A percentile compares a stretch with the other conserved stretches of the same genome.
phyloP scores from a whole-genome alignment of 805 yeast genomes.

The Ogataea polymorpha region DNA sequence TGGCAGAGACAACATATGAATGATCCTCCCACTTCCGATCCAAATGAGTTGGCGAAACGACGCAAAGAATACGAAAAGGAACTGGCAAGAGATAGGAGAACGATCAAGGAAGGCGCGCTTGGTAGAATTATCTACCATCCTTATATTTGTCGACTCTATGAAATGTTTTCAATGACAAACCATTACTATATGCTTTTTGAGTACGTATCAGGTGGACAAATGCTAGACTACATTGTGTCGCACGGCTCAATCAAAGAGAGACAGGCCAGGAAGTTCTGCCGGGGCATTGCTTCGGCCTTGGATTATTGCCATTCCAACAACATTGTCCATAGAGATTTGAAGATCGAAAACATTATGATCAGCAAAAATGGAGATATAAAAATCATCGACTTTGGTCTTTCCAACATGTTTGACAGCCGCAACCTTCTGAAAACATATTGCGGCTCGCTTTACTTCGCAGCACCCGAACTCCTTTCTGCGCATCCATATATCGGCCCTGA shows the following conservation, averaged over 20 bases:
- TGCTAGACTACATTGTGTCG: slow-evolving; percentile 93
- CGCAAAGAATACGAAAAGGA: slow-evolving; percentile 77
- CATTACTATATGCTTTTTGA: slow-evolving; percentile 97
- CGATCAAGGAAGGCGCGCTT: slow-evolving; percentile 91
- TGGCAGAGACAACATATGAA: slow-evolving; percentile 69
- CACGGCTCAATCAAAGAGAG: slow-evolving; percentile 93
- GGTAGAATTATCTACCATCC: slow-evolving; percentile 91
- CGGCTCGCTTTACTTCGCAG: slow-evolving; percentile 97
- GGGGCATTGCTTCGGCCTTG: slow-evolving; percentile 91
- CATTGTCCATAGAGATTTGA: slow-evolving; percentile 94
- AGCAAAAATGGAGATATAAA: slow-evolving; percentile 91
- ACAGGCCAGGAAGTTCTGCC: slow-evolving; percentile 90
- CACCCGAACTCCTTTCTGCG: slow-evolving; percentile 93
- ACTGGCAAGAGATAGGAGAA: slow-evolving; percentile 84
- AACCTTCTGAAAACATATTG: slow-evolving; percentile 86
- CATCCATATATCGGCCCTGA: slow-evolving; percentile 95
- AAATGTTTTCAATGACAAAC: slow-evolving; percentile 93
- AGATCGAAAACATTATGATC: slow-evolving; percentile 94
- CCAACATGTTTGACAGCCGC: slow-evolving; percentile 75
- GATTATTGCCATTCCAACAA: slow-evolving; percentile 92
- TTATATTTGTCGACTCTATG: slow-evolving; percentile 85
- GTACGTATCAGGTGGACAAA: slow-evolving; percentile 95
- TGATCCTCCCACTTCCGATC: slow-evolving; percentile 62
- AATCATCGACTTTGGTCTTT: slow-evolving; percentile 93
- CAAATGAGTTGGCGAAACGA: slow-evolving; percentile 54